Evolutionary conservation across 1,139 yeast genomes (phyloP).

Genomic region (Taphrina deformans): DNA sequence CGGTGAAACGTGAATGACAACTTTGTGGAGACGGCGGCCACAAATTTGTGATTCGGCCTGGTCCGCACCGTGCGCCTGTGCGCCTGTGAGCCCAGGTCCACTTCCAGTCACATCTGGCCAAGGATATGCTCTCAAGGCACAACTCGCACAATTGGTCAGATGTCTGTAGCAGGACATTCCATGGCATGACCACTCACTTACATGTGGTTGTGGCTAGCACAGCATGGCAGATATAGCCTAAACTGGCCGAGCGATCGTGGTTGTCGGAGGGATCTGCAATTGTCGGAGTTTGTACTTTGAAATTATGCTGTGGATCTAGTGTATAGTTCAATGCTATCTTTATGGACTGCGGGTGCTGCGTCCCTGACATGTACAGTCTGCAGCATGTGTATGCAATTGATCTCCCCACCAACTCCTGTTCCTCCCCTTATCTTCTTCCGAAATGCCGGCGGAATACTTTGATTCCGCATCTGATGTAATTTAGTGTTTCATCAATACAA

Average conservation of each 20-base stretch:
- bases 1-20: not conserved
- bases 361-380: conserved; percentile 10
- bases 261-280: not conserved
- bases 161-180: too few species aligned
- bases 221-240: not conserved
- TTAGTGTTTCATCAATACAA: conserved; percentile 1
- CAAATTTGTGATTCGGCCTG: too few species aligned
- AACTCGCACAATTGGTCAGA: too few species aligned
- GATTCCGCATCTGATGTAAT: not conserved
- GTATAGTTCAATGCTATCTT: not conserved
- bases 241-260: not conserved
- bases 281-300: not conserved
- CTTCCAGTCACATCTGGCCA: too few species aligned
- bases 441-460: not conserved
- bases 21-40: not conserved
- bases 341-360: conserved; percentile 3
- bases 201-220: not conserved
- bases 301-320: not conserved
- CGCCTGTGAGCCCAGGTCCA: too few species aligned
- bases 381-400: conserved; percentile 6
- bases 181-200: not conserved
- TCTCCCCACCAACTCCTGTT: not conserved
- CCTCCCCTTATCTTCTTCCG: not conserved
- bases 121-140: too few species aligned
- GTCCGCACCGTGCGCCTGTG: too few species aligned